phyloP scores from a whole-genome alignment of 371 early-diverging fungal species.

The Mortierella sp. region DNA sequence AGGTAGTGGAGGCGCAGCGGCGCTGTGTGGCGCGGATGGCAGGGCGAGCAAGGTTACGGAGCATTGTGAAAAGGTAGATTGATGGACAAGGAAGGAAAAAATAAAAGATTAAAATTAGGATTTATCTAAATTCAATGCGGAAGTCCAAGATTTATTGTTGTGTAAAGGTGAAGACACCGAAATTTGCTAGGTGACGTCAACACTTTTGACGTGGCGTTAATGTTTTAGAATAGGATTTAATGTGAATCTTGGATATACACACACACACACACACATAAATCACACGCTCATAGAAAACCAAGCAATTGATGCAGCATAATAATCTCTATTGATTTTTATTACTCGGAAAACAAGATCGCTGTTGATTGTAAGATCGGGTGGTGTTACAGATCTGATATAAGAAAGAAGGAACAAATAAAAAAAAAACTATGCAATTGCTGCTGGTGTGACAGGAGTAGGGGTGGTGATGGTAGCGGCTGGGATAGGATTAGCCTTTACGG shows the following conservation, averaged over 20 bases:
- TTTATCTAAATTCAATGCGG: too few relatives aligned
- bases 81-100: not conserved
- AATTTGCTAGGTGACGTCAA: too few relatives aligned
- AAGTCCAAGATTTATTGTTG: too few relatives aligned
- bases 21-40: conserved; percentile 49
- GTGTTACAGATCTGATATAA: conserved; percentile 1
- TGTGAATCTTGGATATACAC: too few relatives aligned
- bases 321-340: not conserved
- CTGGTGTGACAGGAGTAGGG: conserved; percentile 10
- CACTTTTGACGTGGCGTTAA: too few relatives aligned
- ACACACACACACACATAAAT: too few relatives aligned
- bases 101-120: too few relatives aligned
- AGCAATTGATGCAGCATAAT: not conserved
- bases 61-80: conserved; percentile 16
- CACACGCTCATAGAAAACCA: not conserved
- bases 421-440: conserved; percentile 23
- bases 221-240: too few relatives aligned
- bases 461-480: conserved; percentile 8
- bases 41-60: conserved; percentile 50
- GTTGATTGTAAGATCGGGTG: not conserved
- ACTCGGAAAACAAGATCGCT: not conserved
- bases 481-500: conserved; percentile 1
- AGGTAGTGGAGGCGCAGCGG: conserved; percentile 50
- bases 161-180: too few relatives aligned
- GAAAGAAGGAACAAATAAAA: not conserved